A percentile compares a stretch with the other conserved stretches of the same genome.
Conservation (phyloP, 768 basidiomycete genomes). For the Chiua virens region DNA sequence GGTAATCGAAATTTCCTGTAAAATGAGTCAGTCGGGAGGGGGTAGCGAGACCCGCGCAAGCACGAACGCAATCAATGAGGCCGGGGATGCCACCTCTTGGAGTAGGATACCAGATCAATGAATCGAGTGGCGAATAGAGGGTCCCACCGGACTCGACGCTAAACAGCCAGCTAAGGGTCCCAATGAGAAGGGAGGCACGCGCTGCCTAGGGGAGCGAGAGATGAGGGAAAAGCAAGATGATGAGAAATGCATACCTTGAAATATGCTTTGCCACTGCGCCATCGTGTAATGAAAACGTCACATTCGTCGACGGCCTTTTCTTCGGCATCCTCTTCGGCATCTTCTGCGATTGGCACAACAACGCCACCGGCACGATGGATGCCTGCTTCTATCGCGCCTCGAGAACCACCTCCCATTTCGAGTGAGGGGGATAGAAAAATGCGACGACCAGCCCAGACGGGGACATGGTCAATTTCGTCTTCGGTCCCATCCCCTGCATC, state of each 20-base stretch:
- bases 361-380: slow-evolving; percentile 63
- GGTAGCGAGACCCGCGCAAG: not conserved
- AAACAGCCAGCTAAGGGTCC: slow-evolving; percentile 82
- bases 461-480: slow-evolving; percentile 32
- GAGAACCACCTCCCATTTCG: slow-evolving; percentile 47
- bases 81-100: slow-evolving; percentile 60
- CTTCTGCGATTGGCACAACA: slow-evolving; percentile 52
- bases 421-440: slow-evolving; percentile 65
- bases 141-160: slow-evolving; percentile 66
- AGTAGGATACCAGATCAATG: slow-evolving; percentile 83
- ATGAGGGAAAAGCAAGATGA: not conserved
- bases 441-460: slow-evolving; percentile 59
- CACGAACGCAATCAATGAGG: slow-evolving; percentile 61
- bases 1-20: slow-evolving; percentile 76
- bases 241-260: slow-evolving; percentile 50
- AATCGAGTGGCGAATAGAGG: slow-evolving; percentile 63
- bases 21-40: not conserved
- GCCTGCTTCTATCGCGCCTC: slow-evolving; percentile 55
- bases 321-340: slow-evolving; percentile 33
- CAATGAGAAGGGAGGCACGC: slow-evolving; percentile 45
- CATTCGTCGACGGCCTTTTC: slow-evolving; percentile 42
- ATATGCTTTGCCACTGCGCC: slow-evolving; percentile 68
- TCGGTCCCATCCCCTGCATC: slow-evolving; percentile 7
- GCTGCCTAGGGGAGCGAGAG: slow-evolving; percentile 50
- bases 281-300: slow-evolving; percentile 76